Evolutionary conservation across 768 basidiomycete species (phyloP), one percentile per base, ranked within the genome.

Genomic region (Pleurotus giganteus): DNA sequence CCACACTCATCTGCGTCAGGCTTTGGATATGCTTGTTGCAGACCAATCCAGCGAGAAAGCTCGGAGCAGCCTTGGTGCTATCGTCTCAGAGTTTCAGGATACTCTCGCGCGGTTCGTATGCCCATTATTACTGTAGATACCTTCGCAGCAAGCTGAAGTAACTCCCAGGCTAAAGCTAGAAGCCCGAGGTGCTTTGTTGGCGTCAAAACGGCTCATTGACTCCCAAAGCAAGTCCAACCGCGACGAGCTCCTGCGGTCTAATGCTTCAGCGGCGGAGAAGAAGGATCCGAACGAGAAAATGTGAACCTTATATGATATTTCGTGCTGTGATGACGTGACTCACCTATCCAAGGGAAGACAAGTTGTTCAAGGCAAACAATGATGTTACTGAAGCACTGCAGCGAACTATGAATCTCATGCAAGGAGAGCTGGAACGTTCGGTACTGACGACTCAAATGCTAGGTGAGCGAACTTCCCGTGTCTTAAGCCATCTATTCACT

Each of bases 351-450:
- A 89, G 87, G 6, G 93, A 94, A 59, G 94, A 97, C 60, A 79
- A 80, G 0, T 78, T 99, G 11, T 94, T 94, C 87, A 85, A 85
- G 59, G 86, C 92, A n/a, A 92, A 86, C 53, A 81, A 89, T 57
- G 82, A 94, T 58, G 91, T 99, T 8, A 98, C 95, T 1, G 88
- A 90, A 19, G 84, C 91, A 3, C 75, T 98, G 7, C 84, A 91
- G 44, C 82, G 94, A 31, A 98, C 95, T 3, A 80, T 93, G 32
- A 77, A 74, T 11, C 72, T 93, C 3, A 92, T 99, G 91, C 92
- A 96, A 70, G 83, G 82, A 36, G 97, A 98, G 64, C 84, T 99
- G 2, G 91, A 98, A 63, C 83, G 85, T 21, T 94, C 91, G 0
- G 91, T 95, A 4, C 77, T 96, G 46, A 84, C 91, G 2, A 79